Evolutionary conservation across 257 asterid species (phyloP).

Genomic region (Solanum gracilifrons): DNA sequence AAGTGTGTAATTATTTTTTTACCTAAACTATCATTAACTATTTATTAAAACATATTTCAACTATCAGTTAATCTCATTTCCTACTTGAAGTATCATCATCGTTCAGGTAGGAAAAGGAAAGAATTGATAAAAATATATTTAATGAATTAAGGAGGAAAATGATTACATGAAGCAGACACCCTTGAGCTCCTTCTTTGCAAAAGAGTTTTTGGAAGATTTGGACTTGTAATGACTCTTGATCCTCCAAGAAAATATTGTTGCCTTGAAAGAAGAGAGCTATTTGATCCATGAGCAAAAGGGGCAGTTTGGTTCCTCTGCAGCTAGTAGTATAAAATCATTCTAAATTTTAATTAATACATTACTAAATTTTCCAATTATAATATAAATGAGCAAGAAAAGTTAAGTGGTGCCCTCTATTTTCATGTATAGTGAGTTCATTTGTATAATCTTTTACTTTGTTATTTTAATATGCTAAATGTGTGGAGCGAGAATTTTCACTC

Average conservation of each 20-base stretch:
- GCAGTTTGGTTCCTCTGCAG: slow-evolving; percentile 25
- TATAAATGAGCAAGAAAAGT: neutral
- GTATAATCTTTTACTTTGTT: too few relatives aligned
- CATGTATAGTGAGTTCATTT: neutral
- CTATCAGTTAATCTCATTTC: rapidly evolving
- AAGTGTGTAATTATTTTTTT: too few relatives aligned
- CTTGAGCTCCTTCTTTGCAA: slow-evolving; percentile 16
- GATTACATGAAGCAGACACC: slow-evolving; percentile 57
- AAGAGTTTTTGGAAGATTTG: slow-evolving; percentile 9
- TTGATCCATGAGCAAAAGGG: slow-evolving; percentile 6
- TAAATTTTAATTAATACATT: neutral
- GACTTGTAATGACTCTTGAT: slow-evolving; percentile 18
- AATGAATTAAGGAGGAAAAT: neutral
- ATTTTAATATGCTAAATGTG: neutral
- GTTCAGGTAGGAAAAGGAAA: neutral
- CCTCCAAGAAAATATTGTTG: slow-evolving; percentile 22
- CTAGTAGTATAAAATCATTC: neutral
- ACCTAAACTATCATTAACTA: rapidly evolving
- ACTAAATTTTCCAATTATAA: neutral
- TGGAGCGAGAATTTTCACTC: neutral
- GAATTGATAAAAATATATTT: neutral
- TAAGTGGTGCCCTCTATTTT: neutral
- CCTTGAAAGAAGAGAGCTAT: slow-evolving; percentile 5
- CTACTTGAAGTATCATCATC: too few relatives aligned
- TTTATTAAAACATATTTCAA: rapidly evolving